phyloP scores from a whole-genome alignment of 768 basidiomycete species.

The Candolleomyces efflorescens region DNA sequence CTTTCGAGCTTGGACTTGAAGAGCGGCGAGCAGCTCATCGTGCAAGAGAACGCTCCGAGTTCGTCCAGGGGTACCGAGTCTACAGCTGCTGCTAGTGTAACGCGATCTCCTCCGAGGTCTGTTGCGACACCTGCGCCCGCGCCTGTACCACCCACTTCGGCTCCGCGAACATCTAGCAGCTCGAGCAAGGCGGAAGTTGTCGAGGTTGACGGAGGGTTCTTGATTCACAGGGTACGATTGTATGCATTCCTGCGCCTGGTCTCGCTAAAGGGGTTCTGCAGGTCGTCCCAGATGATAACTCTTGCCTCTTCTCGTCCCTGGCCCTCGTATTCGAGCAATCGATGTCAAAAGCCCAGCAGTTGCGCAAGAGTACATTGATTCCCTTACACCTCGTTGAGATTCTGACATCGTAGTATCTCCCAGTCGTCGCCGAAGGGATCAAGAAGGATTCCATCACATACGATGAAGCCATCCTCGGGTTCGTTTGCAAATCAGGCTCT shows the following conservation, averaged over 20 bases:
- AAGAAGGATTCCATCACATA: conserved; percentile 65
- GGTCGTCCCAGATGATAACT: conserved; percentile 97
- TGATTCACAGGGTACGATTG: conserved; percentile 64
- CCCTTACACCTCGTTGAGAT: not conserved
- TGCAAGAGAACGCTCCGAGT: conserved; percentile 39
- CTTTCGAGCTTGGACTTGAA: conserved; percentile 73
- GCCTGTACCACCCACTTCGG: conserved; percentile 7
- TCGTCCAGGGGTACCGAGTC: conserved; percentile 12
- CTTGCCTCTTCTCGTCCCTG: conserved; percentile 87
- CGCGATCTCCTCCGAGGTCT: conserved; percentile 9
- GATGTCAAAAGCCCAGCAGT: conserved; percentile 59
- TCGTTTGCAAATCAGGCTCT: conserved; percentile 4
- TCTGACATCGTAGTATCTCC: not conserved
- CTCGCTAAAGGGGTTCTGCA: conserved; percentile 19
- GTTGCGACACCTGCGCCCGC: conserved; percentile 1
- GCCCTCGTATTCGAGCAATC: conserved; percentile 85
- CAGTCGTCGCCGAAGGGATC: conserved; percentile 86
- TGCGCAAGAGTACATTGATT: conserved; percentile 64
- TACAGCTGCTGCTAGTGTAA: not conserved
- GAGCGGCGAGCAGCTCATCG: conserved; percentile 83
- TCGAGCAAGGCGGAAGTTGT: conserved; percentile 51
- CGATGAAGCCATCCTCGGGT: conserved; percentile 87
- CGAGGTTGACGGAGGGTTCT: conserved; percentile 54
- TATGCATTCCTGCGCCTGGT: not conserved
- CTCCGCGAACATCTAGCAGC: conserved; percentile 6